Evolutionary conservation across 768 basidiomycete species (phyloP).

Genomic region (Galerina sulciceps): DNA sequence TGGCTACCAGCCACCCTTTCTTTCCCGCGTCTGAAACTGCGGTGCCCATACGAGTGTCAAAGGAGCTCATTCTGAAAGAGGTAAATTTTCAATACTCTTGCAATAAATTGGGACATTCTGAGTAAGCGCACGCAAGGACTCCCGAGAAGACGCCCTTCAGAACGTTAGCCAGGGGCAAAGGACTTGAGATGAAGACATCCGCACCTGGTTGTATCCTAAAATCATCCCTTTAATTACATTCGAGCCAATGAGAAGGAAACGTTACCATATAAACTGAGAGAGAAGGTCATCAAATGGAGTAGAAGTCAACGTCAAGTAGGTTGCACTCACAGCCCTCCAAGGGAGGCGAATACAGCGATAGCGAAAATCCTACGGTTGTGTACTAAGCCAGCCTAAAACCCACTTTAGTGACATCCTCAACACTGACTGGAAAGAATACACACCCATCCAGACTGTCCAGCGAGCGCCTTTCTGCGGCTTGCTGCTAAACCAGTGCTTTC

Average conservation of each 20-base stretch:
- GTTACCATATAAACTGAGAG: conserved; percentile 62
- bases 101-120: background rate
- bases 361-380: conserved; percentile 68
- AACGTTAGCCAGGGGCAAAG: background rate
- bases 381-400: conserved; percentile 58
- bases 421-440: background rate
- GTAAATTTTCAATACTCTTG: background rate
- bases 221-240: background rate
- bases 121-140: conserved; percentile 58
- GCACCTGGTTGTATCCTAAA: conserved; percentile 68
- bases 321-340: conserved; percentile 70
- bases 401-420: background rate
- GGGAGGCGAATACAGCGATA: conserved; percentile 77
- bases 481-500: conserved; percentile 37
- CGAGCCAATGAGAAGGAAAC: background rate
- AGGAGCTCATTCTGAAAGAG: conserved; percentile 49
- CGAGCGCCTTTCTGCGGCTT: conserved; percentile 54
- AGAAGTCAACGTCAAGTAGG: background rate
- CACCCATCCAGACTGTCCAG: conserved; percentile 73
- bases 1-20: conserved; percentile 76
- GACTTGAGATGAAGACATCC: conserved; percentile 3
- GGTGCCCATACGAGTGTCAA: conserved; percentile 57
- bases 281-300: conserved; percentile 7
- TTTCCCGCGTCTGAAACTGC: conserved; percentile 54
- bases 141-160: conserved; percentile 75